phyloP scores from a whole-genome alignment of 345 rosid species.

The Draba incana region DNA sequence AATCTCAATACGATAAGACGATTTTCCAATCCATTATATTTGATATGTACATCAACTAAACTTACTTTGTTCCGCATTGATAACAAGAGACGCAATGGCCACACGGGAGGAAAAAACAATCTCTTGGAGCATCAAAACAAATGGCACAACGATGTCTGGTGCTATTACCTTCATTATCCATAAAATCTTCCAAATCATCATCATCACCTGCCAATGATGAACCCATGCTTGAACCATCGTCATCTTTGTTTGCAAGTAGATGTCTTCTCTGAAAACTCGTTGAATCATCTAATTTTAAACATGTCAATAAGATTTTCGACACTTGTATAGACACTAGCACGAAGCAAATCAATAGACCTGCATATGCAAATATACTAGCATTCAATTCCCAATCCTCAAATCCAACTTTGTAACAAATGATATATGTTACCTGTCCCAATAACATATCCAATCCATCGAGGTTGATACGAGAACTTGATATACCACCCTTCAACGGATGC shows the following conservation, averaged over 20 bases:
- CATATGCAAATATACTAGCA: background rate
- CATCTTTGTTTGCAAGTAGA: conserved; percentile 65
- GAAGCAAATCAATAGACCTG: conserved; percentile 61
- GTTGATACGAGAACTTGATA: conserved; percentile 63
- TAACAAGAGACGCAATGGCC: conserved; percentile 88
- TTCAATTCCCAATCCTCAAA: conserved; percentile 3
- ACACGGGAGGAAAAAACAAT: conserved; percentile 91
- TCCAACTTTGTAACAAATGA: conserved; percentile 10
- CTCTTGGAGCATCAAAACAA: conserved; percentile 88
- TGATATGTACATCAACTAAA: background rate
- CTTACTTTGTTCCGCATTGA: conserved; percentile 62
- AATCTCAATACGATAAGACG: background rate
- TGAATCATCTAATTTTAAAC: conserved; percentile 29
- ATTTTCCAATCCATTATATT: background rate
- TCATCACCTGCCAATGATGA: conserved; percentile 66
- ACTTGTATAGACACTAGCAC: conserved; percentile 53
- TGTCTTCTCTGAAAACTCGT: conserved; percentile 40
- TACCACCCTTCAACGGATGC: conserved; percentile 54
- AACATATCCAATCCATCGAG: conserved; percentile 67
- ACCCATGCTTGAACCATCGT: conserved; percentile 57
- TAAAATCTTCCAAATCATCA: conserved; percentile 55
- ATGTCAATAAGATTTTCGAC: conserved; percentile 48
- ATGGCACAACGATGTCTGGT: conserved; percentile 75
- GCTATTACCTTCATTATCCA: conserved; percentile 48
- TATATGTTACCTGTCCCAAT: conserved; percentile 55